phyloP scores from a whole-genome alignment of 345 rosid genomes.

The Salix purpurea region DNA sequence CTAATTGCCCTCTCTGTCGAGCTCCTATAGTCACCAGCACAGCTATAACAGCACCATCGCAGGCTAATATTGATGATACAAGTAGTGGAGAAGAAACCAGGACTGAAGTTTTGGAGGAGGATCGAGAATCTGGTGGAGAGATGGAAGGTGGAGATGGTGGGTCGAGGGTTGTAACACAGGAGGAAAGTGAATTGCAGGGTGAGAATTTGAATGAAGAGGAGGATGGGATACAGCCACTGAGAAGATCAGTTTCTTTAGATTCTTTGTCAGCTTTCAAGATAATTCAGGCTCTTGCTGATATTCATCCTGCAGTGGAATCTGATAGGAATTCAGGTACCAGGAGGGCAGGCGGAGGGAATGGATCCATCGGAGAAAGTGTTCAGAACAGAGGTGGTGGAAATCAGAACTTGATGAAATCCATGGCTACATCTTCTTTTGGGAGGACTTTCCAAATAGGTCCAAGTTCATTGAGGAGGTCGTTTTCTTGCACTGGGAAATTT shows the following conservation, averaged over 20 bases:
- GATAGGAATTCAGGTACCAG: slow-evolving; percentile 12
- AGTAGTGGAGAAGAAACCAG: slow-evolving; percentile 20
- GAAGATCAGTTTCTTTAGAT: slow-evolving; percentile 75
- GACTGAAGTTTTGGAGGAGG: slow-evolving; percentile 19
- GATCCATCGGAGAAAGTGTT: slow-evolving; percentile 6
- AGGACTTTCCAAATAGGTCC: slow-evolving; percentile 35
- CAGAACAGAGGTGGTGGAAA: slow-evolving; percentile 27
- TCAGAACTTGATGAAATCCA: slow-evolving; percentile 23
- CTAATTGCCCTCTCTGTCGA: slow-evolving; percentile 24
- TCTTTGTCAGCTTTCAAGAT: slow-evolving; percentile 48
- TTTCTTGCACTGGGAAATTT: slow-evolving; percentile 59
- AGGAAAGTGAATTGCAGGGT: slow-evolving; percentile 17
- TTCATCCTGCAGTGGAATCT: slow-evolving; percentile 16
- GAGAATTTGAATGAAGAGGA: slow-evolving; percentile 16
- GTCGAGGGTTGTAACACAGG: slow-evolving; percentile 13
- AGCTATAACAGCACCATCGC: neutral
- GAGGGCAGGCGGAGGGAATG: slow-evolving; percentile 19
- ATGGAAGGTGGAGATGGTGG: slow-evolving; percentile 10
- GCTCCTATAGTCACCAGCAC: slow-evolving; percentile 35
- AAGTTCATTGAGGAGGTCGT: slow-evolving; percentile 50
- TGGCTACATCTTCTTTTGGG: slow-evolving; percentile 38
- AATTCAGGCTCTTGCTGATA: slow-evolving; percentile 28
- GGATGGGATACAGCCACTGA: slow-evolving; percentile 35
- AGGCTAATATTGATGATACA: neutral
- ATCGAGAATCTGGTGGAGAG: slow-evolving; percentile 20